Evolutionary conservation across 805 yeast genomes (phyloP).

Genomic region (Yueomyces sp.): DNA sequence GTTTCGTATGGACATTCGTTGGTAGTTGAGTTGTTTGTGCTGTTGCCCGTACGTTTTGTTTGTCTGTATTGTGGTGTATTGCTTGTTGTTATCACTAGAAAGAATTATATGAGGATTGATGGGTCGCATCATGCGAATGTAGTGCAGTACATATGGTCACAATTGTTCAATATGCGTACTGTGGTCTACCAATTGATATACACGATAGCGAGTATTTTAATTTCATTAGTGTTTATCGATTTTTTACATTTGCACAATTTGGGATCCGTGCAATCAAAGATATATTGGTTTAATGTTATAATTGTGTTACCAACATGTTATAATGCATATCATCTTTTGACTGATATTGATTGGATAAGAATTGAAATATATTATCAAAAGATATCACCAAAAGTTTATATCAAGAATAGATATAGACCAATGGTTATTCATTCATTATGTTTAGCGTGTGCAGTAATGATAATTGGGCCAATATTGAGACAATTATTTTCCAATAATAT

Average conservation of each 20-base stretch:
- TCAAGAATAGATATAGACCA: slow-evolving; percentile 17
- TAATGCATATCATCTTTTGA: slow-evolving; percentile 35
- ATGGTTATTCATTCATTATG: slow-evolving; percentile 17
- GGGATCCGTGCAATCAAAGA: no score
- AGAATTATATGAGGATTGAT: slow-evolving; percentile 29
- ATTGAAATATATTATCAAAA: slow-evolving; percentile 30
- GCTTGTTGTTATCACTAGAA: slow-evolving; percentile 26
- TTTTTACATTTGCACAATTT: slow-evolving; percentile 2
- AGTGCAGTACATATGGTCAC: slow-evolving; percentile 12
- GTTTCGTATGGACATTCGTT: background rate
- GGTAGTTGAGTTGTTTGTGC: background rate
- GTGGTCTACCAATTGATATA: slow-evolving; percentile 12
- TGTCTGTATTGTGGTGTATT: slow-evolving; percentile 2
- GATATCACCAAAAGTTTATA: slow-evolving; percentile 25
- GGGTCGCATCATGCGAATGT: slow-evolving; percentile 17
- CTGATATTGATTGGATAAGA: slow-evolving; percentile 41
- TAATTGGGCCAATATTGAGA: slow-evolving; percentile 17
- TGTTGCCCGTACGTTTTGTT: background rate
- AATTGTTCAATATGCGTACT: slow-evolving; percentile 22
- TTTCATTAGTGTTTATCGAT: slow-evolving; percentile 13
- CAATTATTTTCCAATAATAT: slow-evolving; percentile 10
- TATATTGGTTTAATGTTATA: slow-evolving; percentile 19
- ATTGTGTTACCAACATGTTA: slow-evolving; percentile 31
- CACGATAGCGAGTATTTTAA: slow-evolving; percentile 12
- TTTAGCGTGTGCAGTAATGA: slow-evolving; percentile 14